Conservation (phyloP, 305 asterid species). For the Solanum hybrid region DNA sequence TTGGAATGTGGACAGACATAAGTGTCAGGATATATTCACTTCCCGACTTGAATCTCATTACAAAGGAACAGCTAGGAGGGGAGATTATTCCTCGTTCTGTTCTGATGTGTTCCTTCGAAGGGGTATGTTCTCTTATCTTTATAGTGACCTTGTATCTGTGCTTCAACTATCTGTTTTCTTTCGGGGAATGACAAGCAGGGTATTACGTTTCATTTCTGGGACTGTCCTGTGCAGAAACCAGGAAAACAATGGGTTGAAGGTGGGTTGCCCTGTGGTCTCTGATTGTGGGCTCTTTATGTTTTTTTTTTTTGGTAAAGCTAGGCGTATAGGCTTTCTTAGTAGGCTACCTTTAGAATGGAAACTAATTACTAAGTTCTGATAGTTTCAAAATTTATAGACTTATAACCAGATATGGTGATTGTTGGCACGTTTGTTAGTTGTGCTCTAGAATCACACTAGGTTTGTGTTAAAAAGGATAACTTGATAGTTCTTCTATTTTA, state of each 20-base stretch:
- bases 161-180: not conserved
- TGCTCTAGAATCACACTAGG: not conserved
- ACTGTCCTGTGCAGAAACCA: not conserved
- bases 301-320: not conserved
- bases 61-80: conserved; percentile 68
- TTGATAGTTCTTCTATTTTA: not conserved
- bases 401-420: not conserved
- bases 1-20: conserved; percentile 21
- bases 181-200: not conserved
- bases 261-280: not conserved
- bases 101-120: conserved; percentile 79
- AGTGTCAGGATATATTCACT: conserved; percentile 59
- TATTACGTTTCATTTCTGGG: not conserved
- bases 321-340: not conserved
- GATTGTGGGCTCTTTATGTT: not conserved
- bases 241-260: not conserved
- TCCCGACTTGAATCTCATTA: conserved; percentile 60
- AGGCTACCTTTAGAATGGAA: not conserved
- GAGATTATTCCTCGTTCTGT: conserved; percentile 91
- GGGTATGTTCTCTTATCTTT: conserved; percentile 44
- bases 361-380: not conserved
- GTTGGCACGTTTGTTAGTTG: not conserved
- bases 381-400: not conserved
- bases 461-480: not conserved
- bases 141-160: not conserved